These are phyloP conservation scores for Croton laevigatus DNA, from an alignment of 441 rosid genomes.

Conservation along the genomic window DNA sequence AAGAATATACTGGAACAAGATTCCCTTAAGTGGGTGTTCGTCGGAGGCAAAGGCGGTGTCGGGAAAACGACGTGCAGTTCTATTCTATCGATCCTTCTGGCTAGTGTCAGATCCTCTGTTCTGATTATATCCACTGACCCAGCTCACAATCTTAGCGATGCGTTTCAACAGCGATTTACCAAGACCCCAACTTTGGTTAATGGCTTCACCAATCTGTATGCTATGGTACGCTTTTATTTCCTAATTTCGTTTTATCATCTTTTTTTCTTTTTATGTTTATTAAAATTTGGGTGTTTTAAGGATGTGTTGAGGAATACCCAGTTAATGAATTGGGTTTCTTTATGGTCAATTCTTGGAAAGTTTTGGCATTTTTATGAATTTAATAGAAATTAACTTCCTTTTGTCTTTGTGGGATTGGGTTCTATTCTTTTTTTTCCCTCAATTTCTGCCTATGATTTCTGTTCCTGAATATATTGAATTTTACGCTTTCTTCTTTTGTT, in stretches of 20 bases:
- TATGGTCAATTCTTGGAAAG: conserved; percentile 10
- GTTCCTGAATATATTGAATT: neutral
- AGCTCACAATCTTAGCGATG: conserved; percentile 99
- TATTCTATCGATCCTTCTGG: conserved; percentile 69
- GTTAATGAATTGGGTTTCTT: conserved; percentile 1
- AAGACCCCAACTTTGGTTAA: conserved; percentile 80
- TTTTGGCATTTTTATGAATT: neutral
- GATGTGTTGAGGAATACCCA: conserved; percentile 5
- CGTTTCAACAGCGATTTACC: conserved; percentile 94
- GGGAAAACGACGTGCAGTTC: conserved; percentile 99
- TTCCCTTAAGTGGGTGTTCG: conserved; percentile 91
- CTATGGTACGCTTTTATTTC: conserved; percentile 57
- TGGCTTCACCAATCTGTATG: conserved; percentile 91
- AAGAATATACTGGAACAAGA: conserved; percentile 81
- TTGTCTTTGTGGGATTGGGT: too few relatives aligned
- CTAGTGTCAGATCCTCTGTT: conserved; percentile 81
- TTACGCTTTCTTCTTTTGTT: neutral
- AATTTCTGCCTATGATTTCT: neutral
- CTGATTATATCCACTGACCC: conserved; percentile 99
- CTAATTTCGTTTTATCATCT: neutral
- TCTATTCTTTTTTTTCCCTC: too few relatives aligned
- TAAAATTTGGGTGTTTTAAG: neutral
- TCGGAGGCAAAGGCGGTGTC: conserved; percentile 98
- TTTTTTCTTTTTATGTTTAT: conserved; percentile 1
- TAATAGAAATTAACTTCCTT: neutral